Evolutionary conservation across 208 protist species (phyloP).

Genomic region (Crithidia bombi): DNA sequence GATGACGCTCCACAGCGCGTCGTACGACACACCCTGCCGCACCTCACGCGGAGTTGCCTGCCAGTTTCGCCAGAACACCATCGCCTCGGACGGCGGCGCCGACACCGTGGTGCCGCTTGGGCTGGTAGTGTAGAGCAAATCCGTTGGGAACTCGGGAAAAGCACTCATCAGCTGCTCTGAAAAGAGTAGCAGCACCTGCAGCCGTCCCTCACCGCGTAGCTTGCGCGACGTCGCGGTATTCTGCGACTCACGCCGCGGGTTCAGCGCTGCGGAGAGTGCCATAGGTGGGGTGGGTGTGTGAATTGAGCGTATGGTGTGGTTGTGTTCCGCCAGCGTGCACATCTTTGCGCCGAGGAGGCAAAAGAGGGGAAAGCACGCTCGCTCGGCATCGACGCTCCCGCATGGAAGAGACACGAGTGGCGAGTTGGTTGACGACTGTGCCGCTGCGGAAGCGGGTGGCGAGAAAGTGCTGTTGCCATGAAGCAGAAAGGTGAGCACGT

Average conservation of each 20-base stretch:
- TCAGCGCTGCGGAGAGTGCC: neutral
- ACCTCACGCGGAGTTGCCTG: conserved; percentile 23
- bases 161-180: conserved; percentile 38
- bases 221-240: neutral
- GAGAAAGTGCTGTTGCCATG: conserved; percentile 17
- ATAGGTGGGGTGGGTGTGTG: conserved; percentile 16
- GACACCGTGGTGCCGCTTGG: conserved; percentile 35
- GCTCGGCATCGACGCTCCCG: conserved; percentile 16
- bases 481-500: conserved; percentile 42
- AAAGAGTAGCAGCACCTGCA: conserved; percentile 43
- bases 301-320: conserved; percentile 22
- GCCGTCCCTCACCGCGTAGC: neutral
- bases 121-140: conserved; percentile 42
- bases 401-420: neutral
- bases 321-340: conserved; percentile 24
- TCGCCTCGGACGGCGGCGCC: conserved; percentile 21
- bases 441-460: neutral
- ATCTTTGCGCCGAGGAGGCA: conserved; percentile 23
- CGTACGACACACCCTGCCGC: conserved; percentile 25
- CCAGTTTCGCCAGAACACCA: conserved; percentile 30
- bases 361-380: conserved; percentile 28
- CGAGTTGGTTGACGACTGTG: neutral
- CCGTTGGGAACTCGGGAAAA: conserved; percentile 37
- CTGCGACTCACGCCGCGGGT: neutral
- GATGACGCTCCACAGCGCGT: conserved; percentile 47